Evolutionary conservation across 2,329 filamentous ascomycete genomes (phyloP).

Genomic region (Exophiala lecanii-corni): DNA sequence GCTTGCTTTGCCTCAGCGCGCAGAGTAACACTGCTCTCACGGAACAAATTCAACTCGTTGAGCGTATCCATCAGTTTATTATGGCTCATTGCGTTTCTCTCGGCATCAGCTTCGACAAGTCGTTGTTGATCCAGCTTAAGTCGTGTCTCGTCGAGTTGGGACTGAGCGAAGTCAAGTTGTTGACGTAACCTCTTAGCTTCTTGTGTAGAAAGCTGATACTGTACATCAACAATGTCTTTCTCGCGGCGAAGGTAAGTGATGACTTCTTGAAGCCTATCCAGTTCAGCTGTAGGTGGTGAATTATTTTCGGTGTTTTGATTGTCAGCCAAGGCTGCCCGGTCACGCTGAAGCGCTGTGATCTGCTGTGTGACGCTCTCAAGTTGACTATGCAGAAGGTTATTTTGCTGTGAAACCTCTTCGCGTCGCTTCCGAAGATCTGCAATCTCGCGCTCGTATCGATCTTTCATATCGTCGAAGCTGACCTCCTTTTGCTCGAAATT

Average conservation of each 20-base stretch:
- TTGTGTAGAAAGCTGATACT: slow-evolving; percentile 82
- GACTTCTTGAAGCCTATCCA: slow-evolving; percentile 79
- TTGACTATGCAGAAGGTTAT: slow-evolving; percentile 83
- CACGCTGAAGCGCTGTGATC: slow-evolving; percentile 73
- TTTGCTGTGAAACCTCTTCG: slow-evolving; percentile 82
- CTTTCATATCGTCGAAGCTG: slow-evolving; percentile 80
- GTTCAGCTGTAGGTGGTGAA: slow-evolving; percentile 50
- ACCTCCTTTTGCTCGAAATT: slow-evolving; percentile 74
- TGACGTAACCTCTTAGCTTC: slow-evolving; percentile 86
- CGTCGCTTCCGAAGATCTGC: slow-evolving; percentile 70
- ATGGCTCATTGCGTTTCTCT: slow-evolving; percentile 70
- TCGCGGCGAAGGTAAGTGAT: slow-evolving; percentile 88
- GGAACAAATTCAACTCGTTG: slow-evolving; percentile 91
- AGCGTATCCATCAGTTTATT: slow-evolving; percentile 91
- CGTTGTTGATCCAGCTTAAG: slow-evolving; percentile 90
- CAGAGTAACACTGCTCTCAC: slow-evolving; percentile 88
- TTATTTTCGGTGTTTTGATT: slow-evolving; percentile 41
- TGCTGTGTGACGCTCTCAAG: slow-evolving; percentile 78
- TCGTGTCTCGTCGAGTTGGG: slow-evolving; percentile 81
- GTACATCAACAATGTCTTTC: slow-evolving; percentile 97
- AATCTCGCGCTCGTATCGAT: slow-evolving; percentile 78
- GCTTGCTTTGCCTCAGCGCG: slow-evolving; percentile 80
- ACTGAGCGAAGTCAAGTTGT: slow-evolving; percentile 80
- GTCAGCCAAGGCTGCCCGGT: slow-evolving; percentile 57
- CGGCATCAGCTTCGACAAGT: slow-evolving; percentile 66